These are phyloP conservation scores for Termitomyces sp. DNA, from an alignment of 1,284 basidiomycete species.

Conservation along the genomic window DNA sequence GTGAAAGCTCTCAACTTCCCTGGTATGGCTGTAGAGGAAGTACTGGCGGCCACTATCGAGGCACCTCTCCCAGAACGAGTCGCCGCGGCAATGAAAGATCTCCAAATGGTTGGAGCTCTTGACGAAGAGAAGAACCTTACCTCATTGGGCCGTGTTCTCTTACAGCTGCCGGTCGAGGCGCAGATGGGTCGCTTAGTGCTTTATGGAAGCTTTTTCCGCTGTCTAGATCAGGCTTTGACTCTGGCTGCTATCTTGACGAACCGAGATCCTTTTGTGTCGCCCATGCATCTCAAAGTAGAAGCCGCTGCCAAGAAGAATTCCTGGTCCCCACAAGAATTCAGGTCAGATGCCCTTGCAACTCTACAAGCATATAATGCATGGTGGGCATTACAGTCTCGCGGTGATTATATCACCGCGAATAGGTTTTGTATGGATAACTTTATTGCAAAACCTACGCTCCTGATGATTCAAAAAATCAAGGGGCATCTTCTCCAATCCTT, in stretches of 20 bases:
- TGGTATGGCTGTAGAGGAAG: constrained; percentile 83
- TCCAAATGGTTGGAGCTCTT: constrained; percentile 87
- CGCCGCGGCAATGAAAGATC: constrained; percentile 73
- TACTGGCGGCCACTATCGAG: constrained; percentile 84
- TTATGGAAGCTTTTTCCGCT: constrained; percentile 91
- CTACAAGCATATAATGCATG: constrained; percentile 83
- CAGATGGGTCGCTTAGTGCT: constrained; percentile 89
- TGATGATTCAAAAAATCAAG: constrained; percentile 84
- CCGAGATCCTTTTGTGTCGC: constrained; percentile 88
- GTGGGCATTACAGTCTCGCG: constrained; percentile 65
- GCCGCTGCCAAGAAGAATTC: constrained; percentile 71
- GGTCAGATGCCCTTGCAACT: constrained; percentile 82
- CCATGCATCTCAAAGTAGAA: constrained; percentile 63
- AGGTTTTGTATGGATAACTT: constrained; percentile 87
- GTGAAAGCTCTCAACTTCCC: constrained; percentile 96
- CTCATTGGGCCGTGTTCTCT: constrained; percentile 81
- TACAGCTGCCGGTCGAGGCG: constrained; percentile 88
- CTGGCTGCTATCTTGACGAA: constrained; percentile 88
- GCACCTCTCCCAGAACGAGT: constrained; percentile 83
- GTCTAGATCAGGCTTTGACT: constrained; percentile 85
- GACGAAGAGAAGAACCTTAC: constrained; percentile 79
- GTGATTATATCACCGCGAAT: constrained; percentile 63
- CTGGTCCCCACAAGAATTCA: constrained; percentile 78
- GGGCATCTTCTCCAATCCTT: constrained; percentile 76
- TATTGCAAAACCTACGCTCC: constrained; percentile 78